Evolutionary conservation across 169 alveolate genomes (phyloP).

Genomic region (Cryptosporidium ryanae): DNA sequence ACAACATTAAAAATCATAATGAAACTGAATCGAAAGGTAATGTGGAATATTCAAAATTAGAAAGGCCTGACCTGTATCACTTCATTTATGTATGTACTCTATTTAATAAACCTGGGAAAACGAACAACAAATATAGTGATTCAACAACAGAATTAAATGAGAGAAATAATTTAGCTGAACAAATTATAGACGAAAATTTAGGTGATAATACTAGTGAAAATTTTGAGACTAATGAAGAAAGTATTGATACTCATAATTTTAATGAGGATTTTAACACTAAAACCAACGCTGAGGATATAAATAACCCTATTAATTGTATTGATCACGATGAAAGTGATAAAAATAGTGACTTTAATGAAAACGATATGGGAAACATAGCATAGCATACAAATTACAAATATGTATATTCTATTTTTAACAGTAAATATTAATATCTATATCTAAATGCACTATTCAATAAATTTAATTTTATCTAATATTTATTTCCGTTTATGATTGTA

Average conservation of each 20-base stretch:
- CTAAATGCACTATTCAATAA: no score
- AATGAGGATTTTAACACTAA: background rate
- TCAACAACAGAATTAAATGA: no score
- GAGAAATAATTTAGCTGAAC: no score
- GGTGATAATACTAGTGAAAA: no score
- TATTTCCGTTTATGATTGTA: no score
- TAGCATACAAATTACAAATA: no score
- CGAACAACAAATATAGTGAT: no score
- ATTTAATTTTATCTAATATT: background rate
- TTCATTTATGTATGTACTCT: conserved; percentile 77
- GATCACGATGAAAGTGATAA: background rate
- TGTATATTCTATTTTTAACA: no score
- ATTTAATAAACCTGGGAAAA: background rate
- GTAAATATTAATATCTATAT: no score
- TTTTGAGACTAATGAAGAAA: no score
- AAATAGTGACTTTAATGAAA: background rate
- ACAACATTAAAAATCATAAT: conserved; percentile 45
- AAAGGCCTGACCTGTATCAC: conserved; percentile 74
- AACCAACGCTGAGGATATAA: background rate
- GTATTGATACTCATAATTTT: background rate
- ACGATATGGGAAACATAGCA: no score
- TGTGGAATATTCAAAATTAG: conserved; percentile 6
- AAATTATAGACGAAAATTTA: no score
- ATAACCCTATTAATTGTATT: background rate
- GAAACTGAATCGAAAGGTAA: conserved; percentile 1